Base-by-base conservation (phyloP, 306 rosid genomes). In the Adenanthera pavonina region DNA sequence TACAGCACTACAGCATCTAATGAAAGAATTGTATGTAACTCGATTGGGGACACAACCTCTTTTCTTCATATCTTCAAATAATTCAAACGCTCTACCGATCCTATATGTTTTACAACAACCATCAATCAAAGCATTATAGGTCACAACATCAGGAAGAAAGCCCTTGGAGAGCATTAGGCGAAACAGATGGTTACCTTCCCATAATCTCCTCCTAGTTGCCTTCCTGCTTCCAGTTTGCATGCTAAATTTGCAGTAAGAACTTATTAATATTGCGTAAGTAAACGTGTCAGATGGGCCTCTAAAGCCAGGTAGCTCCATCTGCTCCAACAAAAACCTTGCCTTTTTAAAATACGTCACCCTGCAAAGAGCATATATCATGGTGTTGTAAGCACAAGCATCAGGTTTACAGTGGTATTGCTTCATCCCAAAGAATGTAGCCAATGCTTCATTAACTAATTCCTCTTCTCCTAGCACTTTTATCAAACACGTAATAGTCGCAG, bases 291-390 rank as follows among this genome's bases (percentile, higher is more conserved):
- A 92, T 8, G 94, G 94, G 77, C 93, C 91, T 36, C 83, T 78
- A 77, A 92, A 92, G 3, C 98, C 98, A 0, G 94, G 97, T 12
- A 94, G 76, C 80, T 91, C 97, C 98, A 94, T 94, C 74, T 91
- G 97, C 84, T 94, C 90, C 78, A 94, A 78, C 82, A 94, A 66
- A 64, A 81, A 85, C 77, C 90, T 85, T 0, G 98, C 97, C 82
- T 89, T 92, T 17, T 81, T 78, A 75, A 94, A 92, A 49, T 89
- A 86, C 60, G 94, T 97, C 71, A 91, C 88, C 43, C 90, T 78
- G 57, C 97, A 92, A 48, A 91, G 90, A 15, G 94, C 97, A 67
- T 81, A 47, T 20, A 94, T 90, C 20, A 88, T 70, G 0, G 93
- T 81, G 48, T 92, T 94, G 57, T 90, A 90, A 8, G 98, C 90